Evolutionary conservation across 176 grass and related monocot species (phyloP), one percentile per base, ranked within the genome.

Genomic region (Carex pumila): DNA sequence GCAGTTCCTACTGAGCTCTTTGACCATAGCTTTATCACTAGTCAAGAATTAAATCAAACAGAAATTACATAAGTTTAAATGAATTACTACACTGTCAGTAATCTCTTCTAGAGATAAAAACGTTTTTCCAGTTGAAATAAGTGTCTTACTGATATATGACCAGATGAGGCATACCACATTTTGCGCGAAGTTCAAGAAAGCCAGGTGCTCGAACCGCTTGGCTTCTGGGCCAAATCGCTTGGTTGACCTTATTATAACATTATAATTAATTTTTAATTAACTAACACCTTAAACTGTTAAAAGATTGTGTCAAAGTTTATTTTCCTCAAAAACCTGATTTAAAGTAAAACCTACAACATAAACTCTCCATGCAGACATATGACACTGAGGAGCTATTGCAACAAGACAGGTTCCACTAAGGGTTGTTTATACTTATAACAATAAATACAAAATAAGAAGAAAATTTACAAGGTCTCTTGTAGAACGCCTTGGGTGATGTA

Each of bases 401-500:
- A 68, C 25, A 53, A 53, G 21, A 54, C 34, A n/a, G 71, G 22
- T 49, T 55, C 49, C 12, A 56, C 13, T 32, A 7, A 55, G 4
- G 25, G 13, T 56, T 32, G 13, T 7, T 34, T 31, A 57, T 50
- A 61, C 18, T 54, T 3, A 37, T 70, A 50, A 25, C 30, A 12
- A 39, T 0, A 21, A 61, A 45, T n/a, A 60, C 37, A 63, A 50
- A 57, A 29, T 11, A 61, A 1, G 7, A 64, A 43, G 59, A 85
- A 71, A 5, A 70, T 87, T 93, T 87, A 99, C 91, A 94, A 61
- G 67, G 97, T 96, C 61, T 99, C 97, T 81, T 99, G 97, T 6
- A 99, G 89, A 83, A 99, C 87, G 57, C 93, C 97, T 82, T 99
- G 97, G 83, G 90, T 94, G 85, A 99, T 96, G 81, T 99, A 99